Evolutionary conservation across 2,329 filamentous ascomycete genomes (phyloP), one percentile per base, ranked within the genome.

Genomic region (Verticillium klebahnii): DNA sequence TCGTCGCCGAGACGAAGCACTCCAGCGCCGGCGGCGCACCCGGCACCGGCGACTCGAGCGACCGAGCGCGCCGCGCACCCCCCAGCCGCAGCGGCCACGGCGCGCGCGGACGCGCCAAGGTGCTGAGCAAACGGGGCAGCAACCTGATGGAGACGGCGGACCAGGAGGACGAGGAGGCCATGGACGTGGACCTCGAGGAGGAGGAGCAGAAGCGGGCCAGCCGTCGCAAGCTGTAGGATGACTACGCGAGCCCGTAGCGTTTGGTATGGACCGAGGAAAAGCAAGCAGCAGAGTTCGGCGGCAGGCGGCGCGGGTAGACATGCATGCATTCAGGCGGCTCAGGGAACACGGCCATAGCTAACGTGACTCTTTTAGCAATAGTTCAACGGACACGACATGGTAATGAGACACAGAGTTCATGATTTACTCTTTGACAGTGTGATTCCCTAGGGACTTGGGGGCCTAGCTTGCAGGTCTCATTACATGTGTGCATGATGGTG

Each of bases 101-200:
- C 39, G 55, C 61, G n/a, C n/a, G 56, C 14, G 40, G 15, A 8
- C 69, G 61, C 66, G 67, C 67, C 61, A 64, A 40, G 64, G 57
- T 65, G 60, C 50, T 59, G 40, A 61, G 64, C 61, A 65, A 64
- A 61, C 64, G 63, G 54, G 62, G 64, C 5, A 64, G 64, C 58
- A 63, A 61, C 61, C 77, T 80, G 67, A 78, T 78, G 61, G 80
- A 82, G 57, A 73, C 76, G 58, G 69, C 78, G 55, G 76, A 75
- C 58, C 70, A 76, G 25, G 73, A 75, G 1, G 77, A 79, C 4
- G 79, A 80, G 34, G 81, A 82, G 64, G 79, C 76, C 54, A 85
- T 86, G 79, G 85, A 87, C 58, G 68, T 87, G 32, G 85, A 88
- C 56, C 80, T 82, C 12, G 80, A 80, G 5, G 77, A 81, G 5